phyloP scores from a whole-genome alignment of 345 rosid genomes.

The Eucalyptus cladocalyx region DNA sequence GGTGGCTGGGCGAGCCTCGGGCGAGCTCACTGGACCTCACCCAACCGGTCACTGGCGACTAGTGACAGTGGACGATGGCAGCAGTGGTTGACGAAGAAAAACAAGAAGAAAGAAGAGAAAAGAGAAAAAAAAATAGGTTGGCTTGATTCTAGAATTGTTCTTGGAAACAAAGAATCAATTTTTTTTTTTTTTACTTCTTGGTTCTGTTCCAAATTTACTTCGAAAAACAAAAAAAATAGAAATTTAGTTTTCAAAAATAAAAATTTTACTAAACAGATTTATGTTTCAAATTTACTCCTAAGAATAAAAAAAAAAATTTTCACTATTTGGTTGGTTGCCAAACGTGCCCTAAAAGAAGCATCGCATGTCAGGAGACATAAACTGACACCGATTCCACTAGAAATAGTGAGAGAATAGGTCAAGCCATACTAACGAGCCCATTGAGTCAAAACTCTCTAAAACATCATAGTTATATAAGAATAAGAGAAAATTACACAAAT shows the following conservation, averaged over 20 bases:
- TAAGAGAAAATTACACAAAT: too few relatives aligned
- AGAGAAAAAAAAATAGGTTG: too few relatives aligned
- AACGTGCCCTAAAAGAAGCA: neutral
- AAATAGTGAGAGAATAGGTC: neutral
- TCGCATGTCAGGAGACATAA: neutral
- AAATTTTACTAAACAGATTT: too few relatives aligned
- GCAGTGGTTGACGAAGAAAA: rapidly evolving
- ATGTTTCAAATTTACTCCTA: too few relatives aligned
- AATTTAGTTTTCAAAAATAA: rapidly evolving
- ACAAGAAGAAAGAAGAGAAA: too few relatives aligned
- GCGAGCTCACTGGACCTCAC: rapidly evolving
- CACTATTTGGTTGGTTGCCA: too few relatives aligned
- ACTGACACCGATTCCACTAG: neutral
- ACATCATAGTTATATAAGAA: neutral
- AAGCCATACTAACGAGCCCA: neutral
- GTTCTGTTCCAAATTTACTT: too few relatives aligned
- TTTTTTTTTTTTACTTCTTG: rapidly evolving
- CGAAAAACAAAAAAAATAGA: too few relatives aligned
- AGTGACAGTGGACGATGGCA: rapidly evolving
- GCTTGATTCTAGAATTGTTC: too few relatives aligned
- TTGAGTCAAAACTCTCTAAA: neutral
- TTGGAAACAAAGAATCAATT: too few relatives aligned
- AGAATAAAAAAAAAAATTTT: too few relatives aligned
- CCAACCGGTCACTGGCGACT: rapidly evolving
- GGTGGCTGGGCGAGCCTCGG: rapidly evolving